Evolutionary conservation across 163 green algal genomes (phyloP).

Genomic region (Chlorella variabilis): DNA sequence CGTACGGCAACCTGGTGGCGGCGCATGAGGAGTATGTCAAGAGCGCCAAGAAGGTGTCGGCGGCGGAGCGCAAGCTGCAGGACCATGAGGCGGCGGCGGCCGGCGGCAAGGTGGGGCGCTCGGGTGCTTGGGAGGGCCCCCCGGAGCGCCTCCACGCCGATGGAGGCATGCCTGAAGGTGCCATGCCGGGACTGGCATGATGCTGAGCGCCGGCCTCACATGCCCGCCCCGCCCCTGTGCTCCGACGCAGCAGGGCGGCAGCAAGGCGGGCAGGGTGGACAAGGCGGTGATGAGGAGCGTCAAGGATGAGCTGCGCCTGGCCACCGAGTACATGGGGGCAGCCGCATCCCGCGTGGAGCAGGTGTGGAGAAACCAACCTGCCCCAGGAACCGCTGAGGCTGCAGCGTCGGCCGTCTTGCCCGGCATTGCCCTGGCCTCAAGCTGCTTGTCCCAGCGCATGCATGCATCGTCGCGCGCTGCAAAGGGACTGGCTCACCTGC

Average conservation of each 20-base stretch:
- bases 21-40: slow-evolving; percentile 7
- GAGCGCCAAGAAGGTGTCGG: slow-evolving; percentile 26
- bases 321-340: slow-evolving; percentile 39
- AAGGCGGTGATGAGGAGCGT: neutral
- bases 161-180: too few relatives aligned
- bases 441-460: too few relatives aligned
- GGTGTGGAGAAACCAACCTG: slow-evolving; percentile 25
- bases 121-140: too few relatives aligned
- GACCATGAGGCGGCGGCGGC: neutral
- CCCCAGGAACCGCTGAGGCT: too few relatives aligned
- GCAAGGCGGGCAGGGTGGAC: neutral
- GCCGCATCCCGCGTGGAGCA: slow-evolving; percentile 46
- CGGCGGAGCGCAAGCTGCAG: slow-evolving; percentile 3
- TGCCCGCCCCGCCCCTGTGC: too few relatives aligned
- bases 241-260: neutral
- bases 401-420: neutral
- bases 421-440: too few relatives aligned
- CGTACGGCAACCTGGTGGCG: slow-evolving; percentile 13
- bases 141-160: too few relatives aligned
- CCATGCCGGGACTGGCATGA: too few relatives aligned
- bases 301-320: slow-evolving; percentile 36
- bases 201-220: too few relatives aligned
- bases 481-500: too few relatives aligned
- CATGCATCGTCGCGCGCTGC: neutral
- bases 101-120: neutral